Evolutionary conservation across 768 basidiomycete genomes (phyloP).

Genomic region (Multifurca ochricompacta): DNA sequence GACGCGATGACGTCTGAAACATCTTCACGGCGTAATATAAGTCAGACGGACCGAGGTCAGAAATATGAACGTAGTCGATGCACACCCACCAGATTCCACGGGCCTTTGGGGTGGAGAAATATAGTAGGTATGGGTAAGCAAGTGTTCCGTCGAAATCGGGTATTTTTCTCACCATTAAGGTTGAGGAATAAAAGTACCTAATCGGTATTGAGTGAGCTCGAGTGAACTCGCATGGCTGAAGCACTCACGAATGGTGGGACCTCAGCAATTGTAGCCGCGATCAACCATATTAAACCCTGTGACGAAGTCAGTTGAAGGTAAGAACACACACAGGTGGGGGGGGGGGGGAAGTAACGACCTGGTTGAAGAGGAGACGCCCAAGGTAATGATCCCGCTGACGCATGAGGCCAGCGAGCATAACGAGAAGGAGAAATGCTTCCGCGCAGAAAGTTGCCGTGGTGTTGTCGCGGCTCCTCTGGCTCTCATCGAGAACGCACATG

Average conservation of each 20-base stretch:
- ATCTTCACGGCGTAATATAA: background rate
- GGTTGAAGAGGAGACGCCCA: conserved; percentile 15
- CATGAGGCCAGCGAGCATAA: conserved; percentile 10
- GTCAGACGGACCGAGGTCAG: background rate
- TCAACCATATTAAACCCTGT: conserved; percentile 15
- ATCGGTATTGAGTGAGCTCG: background rate
- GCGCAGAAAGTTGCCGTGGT: background rate
- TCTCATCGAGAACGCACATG: background rate
- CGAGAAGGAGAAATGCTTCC: conserved; percentile 5
- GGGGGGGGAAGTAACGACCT: background rate
- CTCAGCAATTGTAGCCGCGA: conserved; percentile 8
- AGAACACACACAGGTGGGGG: background rate
- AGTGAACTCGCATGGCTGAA: background rate
- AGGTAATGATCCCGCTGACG: conserved; percentile 15
- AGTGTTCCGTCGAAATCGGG: no score
- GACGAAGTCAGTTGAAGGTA: background rate
- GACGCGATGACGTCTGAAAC: conserved; percentile 7
- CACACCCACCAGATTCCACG: conserved; percentile 2
- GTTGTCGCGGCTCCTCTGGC: background rate
- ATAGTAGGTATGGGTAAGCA: background rate
- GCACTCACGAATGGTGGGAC: conserved; percentile 11
- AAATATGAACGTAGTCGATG: background rate
- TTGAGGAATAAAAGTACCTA: conserved; percentile 10
- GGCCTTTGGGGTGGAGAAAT: background rate
- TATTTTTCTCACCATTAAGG: background rate